These are phyloP conservation scores for Przewalskia tangutica DNA, from an alignment of 257 asterid genomes.

Conservation along the genomic window DNA sequence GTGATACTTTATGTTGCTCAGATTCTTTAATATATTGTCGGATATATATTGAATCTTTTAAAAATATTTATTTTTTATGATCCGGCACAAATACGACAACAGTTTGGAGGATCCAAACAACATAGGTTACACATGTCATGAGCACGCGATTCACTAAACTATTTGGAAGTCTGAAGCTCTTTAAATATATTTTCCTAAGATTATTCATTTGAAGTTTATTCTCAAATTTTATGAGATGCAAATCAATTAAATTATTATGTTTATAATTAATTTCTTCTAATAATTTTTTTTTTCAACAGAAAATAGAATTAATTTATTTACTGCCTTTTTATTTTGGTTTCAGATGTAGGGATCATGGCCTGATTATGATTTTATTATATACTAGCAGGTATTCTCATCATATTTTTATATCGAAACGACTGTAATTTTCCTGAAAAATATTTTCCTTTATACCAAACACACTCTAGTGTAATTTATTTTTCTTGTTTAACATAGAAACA, in stretches of 20 bases:
- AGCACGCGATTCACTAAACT: too few relatives aligned
- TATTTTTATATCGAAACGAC: not conserved
- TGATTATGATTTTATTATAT: not conserved
- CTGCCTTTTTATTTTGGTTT: not conserved
- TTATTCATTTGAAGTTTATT: too few relatives aligned
- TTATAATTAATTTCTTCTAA: too few relatives aligned
- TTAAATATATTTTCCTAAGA: not conserved
- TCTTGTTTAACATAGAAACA: not conserved
- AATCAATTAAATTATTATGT: too few relatives aligned
- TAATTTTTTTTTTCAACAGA: too few relatives aligned
- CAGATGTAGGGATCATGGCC: not conserved
- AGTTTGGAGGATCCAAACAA: too few relatives aligned
- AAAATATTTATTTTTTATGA: not conserved
- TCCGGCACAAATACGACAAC: not conserved
- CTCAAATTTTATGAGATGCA: too few relatives aligned
- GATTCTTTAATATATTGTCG: not conserved
- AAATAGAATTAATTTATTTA: not conserved
- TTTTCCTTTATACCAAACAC: not conserved
- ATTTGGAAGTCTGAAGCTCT: too few relatives aligned
- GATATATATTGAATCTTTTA: not conserved
- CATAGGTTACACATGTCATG: too few relatives aligned
- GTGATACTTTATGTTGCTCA: not conserved
- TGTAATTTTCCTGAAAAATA: not conserved
- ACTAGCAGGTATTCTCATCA: not conserved
- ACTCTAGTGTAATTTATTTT: not conserved